Evolutionary conservation across 495 filamentous ascomycete genomes (phyloP).

Genomic region (Lophiostoma macrostomum): DNA sequence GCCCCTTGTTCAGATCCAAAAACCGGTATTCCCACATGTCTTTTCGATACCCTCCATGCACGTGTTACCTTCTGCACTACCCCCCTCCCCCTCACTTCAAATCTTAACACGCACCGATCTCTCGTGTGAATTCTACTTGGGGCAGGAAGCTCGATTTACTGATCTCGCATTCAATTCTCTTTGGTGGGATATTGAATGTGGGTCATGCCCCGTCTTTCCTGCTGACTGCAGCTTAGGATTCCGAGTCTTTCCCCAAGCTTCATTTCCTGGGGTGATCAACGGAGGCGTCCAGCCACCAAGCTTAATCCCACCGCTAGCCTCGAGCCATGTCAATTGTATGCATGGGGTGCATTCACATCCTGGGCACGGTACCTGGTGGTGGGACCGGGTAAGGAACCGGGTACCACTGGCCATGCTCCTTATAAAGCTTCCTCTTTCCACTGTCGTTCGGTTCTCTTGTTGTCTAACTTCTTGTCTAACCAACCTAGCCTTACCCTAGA

Average conservation of each 20-base stretch:
- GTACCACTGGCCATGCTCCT: not conserved
- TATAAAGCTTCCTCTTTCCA: not conserved
- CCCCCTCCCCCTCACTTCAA: not conserved
- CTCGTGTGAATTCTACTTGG: too few relatives aligned
- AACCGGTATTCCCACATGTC: conserved; percentile 4
- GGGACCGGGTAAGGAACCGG: too few relatives aligned
- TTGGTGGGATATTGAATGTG: not conserved
- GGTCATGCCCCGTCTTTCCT: not conserved
- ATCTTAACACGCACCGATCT: not conserved
- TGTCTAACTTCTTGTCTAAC: not conserved
- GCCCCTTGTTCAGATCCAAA: not conserved
- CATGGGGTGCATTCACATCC: conserved; percentile 15
- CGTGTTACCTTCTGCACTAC: conserved; percentile 8
- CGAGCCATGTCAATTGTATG: conserved; percentile 10
- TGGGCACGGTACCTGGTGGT: too few relatives aligned
- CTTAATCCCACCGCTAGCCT: conserved; percentile 19
- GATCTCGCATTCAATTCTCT: not conserved
- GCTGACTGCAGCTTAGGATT: not conserved
- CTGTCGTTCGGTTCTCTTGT: not conserved
- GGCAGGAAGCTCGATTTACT: not conserved
- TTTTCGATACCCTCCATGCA: conserved; percentile 13
- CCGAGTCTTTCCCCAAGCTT: not conserved
- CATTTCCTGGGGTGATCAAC: conserved; percentile 14
- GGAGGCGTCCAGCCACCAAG: conserved; percentile 23
- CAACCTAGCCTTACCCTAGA: not conserved